Evolutionary conservation across 768 basidiomycete genomes (phyloP).

Genomic region (Agrocybe pediades): DNA sequence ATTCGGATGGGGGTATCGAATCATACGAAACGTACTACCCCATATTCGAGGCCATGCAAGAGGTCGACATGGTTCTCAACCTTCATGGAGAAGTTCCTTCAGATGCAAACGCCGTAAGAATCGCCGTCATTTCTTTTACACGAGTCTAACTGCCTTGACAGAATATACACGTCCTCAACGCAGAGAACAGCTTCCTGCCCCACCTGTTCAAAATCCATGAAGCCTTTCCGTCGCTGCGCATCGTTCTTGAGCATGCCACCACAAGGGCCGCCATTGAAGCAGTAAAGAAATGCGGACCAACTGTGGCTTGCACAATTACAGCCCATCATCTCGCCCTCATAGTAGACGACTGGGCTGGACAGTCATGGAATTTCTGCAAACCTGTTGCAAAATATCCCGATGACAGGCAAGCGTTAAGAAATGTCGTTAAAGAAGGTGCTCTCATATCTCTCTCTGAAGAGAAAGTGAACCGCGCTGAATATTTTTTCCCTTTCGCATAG

Average conservation of each 20-base stretch:
- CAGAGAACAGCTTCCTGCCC: slow-evolving; percentile 86
- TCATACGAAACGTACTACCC: slow-evolving; percentile 93
- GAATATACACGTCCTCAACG: slow-evolving; percentile 93
- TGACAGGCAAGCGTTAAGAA: slow-evolving; percentile 80
- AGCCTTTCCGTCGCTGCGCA: slow-evolving; percentile 86
- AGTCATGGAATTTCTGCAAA: slow-evolving; percentile 96
- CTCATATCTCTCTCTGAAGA: no score
- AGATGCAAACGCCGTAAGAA: slow-evolving; percentile 57
- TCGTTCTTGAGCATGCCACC: slow-evolving; percentile 97
- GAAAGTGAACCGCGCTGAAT: no score
- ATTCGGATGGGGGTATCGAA: slow-evolving; percentile 95
- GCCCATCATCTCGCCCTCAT: slow-evolving; percentile 94
- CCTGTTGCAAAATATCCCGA: slow-evolving; percentile 96
- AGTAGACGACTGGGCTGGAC: slow-evolving; percentile 96
- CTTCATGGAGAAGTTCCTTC: slow-evolving; percentile 97
- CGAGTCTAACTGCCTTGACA: slow-evolving; percentile 27
- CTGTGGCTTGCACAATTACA: slow-evolving; percentile 95
- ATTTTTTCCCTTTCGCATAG: slow-evolving; percentile 32
- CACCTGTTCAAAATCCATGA: slow-evolving; percentile 82
- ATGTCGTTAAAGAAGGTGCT: slow-evolving; percentile 79
- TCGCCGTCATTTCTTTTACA: neutral
- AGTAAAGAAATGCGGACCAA: slow-evolving; percentile 75
- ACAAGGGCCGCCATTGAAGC: slow-evolving; percentile 88
- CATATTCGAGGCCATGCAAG: slow-evolving; percentile 92
- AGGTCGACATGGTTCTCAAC: slow-evolving; percentile 92